Base-by-base conservation (phyloP, 257 asterid genomes). In the Eustoma russellianum region DNA sequence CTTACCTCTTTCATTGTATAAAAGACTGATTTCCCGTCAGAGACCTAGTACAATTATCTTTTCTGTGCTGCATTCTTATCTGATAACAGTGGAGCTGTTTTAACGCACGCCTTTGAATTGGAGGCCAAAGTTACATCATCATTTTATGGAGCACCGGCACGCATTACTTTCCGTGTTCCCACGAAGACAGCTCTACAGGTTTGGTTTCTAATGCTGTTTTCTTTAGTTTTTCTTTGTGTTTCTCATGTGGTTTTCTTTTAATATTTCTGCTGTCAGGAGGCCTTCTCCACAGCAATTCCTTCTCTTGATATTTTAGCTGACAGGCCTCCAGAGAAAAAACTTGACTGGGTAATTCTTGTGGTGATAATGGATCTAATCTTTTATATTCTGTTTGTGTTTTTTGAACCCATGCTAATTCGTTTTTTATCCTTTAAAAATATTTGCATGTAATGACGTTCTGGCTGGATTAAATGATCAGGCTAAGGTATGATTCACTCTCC, bases 281-380 rank as follows among this genome's bases (percentile, higher is more conserved):
- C 96, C 13, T 87, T 75, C 80, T 87, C 98, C 50, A 87, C 96
- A 11, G 86, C 96, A 10, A 70, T 82, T 72, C 67, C 77, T 64
- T 96, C 98, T 33, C 86, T 91, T 46, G 92, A 91, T 18, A 61
- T 91, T 63, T 83, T 91, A 24, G 95, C 92, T 9, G 98, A 91
- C 56, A 77, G 87, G 72, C 83, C 82, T 61, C 92, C 96, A 0
- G 95, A 66, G 83, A 80, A 80, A 62, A 87, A 82, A 76, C 71
- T 87, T 67, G 96, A 87, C 59, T 82, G 71, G 94, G 98, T 91
- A 80, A 74, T 83, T 53, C 61, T 73, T 54, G 19, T 47, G 7
- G 48, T 33, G 11, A 14, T 67, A 41, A 17, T 19, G 41, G 48
- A 53, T 63, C 47, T 51, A 34, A 55, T 45, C 52, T 70, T 55